Evolutionary conservation across 208 protist species (phyloP).

Genomic region (Trypanosoma lewisi): DNA sequence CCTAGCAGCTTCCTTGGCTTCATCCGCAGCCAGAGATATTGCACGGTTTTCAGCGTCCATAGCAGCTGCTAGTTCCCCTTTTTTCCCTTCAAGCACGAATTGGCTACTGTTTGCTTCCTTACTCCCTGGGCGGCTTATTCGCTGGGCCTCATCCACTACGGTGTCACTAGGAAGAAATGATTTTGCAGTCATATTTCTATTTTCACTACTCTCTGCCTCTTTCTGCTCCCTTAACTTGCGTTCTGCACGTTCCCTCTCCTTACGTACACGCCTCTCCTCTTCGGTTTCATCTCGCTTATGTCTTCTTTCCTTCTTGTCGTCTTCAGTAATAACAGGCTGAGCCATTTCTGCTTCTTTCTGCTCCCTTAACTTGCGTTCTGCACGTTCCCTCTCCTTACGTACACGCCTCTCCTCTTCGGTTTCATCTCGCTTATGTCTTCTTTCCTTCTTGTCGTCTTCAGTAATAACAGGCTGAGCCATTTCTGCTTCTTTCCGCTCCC

Average conservation of each 20-base stretch:
- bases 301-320: slow-evolving; percentile 18
- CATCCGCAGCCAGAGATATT: slow-evolving; percentile 13
- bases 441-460: slow-evolving; percentile 22
- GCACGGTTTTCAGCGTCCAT: slow-evolving; percentile 51
- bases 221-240: slow-evolving; percentile 19
- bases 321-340: background rate
- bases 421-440: slow-evolving; percentile 21
- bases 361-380: slow-evolving; percentile 66
- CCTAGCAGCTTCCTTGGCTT: slow-evolving; percentile 12
- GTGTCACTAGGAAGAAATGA: background rate
- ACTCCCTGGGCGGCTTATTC: background rate
- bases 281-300: slow-evolving; percentile 51
- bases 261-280: slow-evolving; percentile 66
- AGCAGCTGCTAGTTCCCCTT: slow-evolving; percentile 33
- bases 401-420: slow-evolving; percentile 27
- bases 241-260: slow-evolving; percentile 49
- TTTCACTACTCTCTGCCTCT: slow-evolving; percentile 3
- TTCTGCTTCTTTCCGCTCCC: slow-evolving; percentile 16
- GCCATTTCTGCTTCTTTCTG: slow-evolving; percentile 22
- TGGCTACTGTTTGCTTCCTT: background rate
- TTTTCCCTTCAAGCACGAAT: slow-evolving; percentile 2
- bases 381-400: slow-evolving; percentile 40
- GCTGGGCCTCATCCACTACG: background rate
- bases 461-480: background rate
- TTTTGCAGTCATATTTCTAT: background rate